phyloP scores from a whole-genome alignment of 2,329 filamentous ascomycete genomes.

The Venturiaceae sp. region DNA sequence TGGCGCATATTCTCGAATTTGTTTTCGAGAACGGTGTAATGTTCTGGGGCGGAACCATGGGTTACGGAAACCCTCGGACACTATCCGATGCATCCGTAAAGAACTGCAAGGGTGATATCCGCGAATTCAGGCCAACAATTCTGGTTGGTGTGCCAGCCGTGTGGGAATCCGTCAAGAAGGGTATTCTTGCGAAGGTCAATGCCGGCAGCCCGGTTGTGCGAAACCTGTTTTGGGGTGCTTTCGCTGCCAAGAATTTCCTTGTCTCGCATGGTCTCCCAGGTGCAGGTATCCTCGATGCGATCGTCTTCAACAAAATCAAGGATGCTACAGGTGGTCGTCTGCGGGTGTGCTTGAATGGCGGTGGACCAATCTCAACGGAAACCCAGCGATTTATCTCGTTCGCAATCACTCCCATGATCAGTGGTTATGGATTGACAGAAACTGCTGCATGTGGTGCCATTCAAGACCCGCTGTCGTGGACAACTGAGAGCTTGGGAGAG shows the following conservation, averaged over 20 bases:
- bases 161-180: conserved; percentile 97
- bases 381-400: conserved; percentile 88
- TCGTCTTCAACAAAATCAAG: conserved; percentile 89
- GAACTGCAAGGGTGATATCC: conserved; percentile 89
- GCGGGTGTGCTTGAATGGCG: conserved; percentile 88
- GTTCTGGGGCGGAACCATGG: conserved; percentile 83
- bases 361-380: conserved; percentile 77
- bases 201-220: conserved; percentile 58
- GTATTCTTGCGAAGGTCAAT: conserved; percentile 72
- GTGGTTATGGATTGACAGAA: conserved; percentile 90
- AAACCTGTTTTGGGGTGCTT: conserved; percentile 67
- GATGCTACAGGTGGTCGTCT: conserved; percentile 81
- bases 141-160: conserved; percentile 92
- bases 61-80: conserved; percentile 85
- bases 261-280: conserved; percentile 53
- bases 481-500: conserved; percentile 65
- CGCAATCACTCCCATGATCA: conserved; percentile 88
- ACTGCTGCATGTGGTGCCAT: conserved; percentile 68
- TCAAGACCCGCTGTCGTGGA: conserved; percentile 78
- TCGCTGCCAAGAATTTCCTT: conserved; percentile 52
- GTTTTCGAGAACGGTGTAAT: conserved; percentile 87
- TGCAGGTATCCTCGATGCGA: conserved; percentile 60
- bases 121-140: conserved; percentile 79
- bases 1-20: conserved; percentile 94
- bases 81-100: conserved; percentile 77